Evolutionary conservation across 2,329 filamentous ascomycete genomes (phyloP).

Genomic region (Amphichorda felina): DNA sequence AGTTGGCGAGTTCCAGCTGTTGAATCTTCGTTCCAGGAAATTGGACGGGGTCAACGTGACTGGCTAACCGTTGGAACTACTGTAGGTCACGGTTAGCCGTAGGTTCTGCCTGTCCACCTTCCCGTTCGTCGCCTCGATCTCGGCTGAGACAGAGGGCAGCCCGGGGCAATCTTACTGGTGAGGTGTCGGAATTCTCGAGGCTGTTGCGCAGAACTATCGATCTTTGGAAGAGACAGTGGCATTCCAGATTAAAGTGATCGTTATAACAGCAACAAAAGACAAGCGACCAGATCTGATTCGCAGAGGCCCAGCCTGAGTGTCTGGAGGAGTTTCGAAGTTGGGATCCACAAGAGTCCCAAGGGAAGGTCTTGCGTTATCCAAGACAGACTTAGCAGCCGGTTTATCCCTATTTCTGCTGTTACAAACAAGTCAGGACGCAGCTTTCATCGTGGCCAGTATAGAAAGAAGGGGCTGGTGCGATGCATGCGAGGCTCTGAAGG

Average conservation of each 20-base stretch:
- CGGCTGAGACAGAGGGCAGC: not conserved
- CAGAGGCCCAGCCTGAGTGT: not conserved
- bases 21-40: constrained; percentile 21
- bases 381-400: not conserved
- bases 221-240: constrained; percentile 2
- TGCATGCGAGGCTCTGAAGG: too few species aligned
- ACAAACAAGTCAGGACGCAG: not conserved
- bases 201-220: constrained; percentile 1
- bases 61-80: not conserved
- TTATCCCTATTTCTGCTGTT: not conserved
- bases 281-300: not conserved
- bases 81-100: not conserved
- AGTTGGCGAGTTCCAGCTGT: constrained; percentile 16
- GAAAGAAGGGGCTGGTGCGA: too few species aligned
- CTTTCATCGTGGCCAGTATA: not conserved
- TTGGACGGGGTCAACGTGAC: constrained; percentile 16
- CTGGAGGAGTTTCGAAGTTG: constrained; percentile 1
- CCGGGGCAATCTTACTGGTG: not conserved
- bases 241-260: constrained; percentile 3
- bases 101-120: not conserved
- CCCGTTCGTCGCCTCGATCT: not conserved
- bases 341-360: not conserved
- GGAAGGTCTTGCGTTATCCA: not conserved
- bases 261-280: constrained; percentile 2
- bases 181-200: not conserved